phyloP scores from a whole-genome alignment of 2,329 filamentous ascomycete genomes.

The Emmonsia crescens region DNA sequence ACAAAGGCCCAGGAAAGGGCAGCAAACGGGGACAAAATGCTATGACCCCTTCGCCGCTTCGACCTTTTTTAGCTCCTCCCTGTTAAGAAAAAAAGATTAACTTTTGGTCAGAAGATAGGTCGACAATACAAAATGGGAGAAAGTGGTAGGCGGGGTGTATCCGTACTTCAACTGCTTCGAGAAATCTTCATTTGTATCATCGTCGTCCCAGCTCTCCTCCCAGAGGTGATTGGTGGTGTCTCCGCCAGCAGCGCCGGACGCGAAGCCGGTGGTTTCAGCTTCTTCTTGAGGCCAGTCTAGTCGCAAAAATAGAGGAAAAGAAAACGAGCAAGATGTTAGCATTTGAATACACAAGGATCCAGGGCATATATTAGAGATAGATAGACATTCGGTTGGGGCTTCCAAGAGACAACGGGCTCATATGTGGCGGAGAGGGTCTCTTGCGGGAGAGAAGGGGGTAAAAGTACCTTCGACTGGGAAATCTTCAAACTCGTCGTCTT shows the following conservation, averaged over 20 bases:
- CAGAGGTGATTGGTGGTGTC: constrained; percentile 72
- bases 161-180: constrained; percentile 83
- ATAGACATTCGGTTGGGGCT: neutral
- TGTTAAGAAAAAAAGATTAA: constrained; percentile 10
- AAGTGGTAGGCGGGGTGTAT: neutral
- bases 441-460: neutral
- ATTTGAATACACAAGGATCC: neutral
- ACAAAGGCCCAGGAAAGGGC: neutral
- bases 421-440: neutral
- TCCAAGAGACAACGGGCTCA: neutral
- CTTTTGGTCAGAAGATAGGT: neutral
- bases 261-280: constrained; percentile 48
- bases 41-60: constrained; percentile 41
- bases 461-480: constrained; percentile 83
- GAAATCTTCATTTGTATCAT: constrained; percentile 94
- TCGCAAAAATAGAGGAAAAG: neutral
- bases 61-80: constrained; percentile 88
- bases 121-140: constrained; percentile 7
- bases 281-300: constrained; percentile 89
- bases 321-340: neutral
- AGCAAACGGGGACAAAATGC: neutral
- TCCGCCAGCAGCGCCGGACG: constrained; percentile 17
- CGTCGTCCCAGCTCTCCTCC: constrained; percentile 99
- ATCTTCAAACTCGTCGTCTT: constrained; percentile 98
- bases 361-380: neutral